Evolutionary conservation across 306 rosid genomes (phyloP).

Genomic region (Acacia crassicarpa): DNA sequence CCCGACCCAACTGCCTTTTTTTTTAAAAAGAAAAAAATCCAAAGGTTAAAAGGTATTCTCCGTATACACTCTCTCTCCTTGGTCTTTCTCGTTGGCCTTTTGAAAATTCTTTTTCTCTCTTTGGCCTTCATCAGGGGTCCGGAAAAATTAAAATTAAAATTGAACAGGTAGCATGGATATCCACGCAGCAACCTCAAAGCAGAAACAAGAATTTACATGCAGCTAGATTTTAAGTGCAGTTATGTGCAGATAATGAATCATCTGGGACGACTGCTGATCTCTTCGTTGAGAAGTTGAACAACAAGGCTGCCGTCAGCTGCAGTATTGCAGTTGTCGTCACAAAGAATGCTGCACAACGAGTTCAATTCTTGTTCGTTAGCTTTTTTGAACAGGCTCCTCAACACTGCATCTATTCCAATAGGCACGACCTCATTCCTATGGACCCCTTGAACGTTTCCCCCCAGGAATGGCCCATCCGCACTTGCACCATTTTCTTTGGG

Average conservation of each 20-base stretch:
- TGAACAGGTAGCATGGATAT: conserved; percentile 46
- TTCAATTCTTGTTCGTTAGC: conserved; percentile 73
- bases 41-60: conserved; percentile 21
- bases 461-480: background rate
- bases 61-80: background rate
- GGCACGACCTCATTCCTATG: conserved; percentile 32
- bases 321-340: conserved; percentile 48
- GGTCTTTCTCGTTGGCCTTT: background rate
- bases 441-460: conserved; percentile 34
- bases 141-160: conserved; percentile 29
- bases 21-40: conserved; percentile 22
- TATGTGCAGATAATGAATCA: conserved; percentile 47
- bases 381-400: conserved; percentile 64
- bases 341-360: conserved; percentile 61
- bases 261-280: conserved; percentile 56
- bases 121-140: conserved; percentile 33
- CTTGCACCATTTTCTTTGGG: conserved; percentile 37
- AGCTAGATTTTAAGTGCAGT: conserved; percentile 38
- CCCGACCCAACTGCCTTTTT: conserved; percentile 19
- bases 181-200: conserved; percentile 40
- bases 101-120: conserved; percentile 1
- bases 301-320: conserved; percentile 49
- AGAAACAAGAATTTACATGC: conserved; percentile 61
- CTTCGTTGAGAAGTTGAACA: conserved; percentile 65
- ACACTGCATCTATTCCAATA: conserved; percentile 35